Base-by-base conservation (phyloP, 129 eudicot species). In the Chrysanthemum lavandulifolium region DNA sequence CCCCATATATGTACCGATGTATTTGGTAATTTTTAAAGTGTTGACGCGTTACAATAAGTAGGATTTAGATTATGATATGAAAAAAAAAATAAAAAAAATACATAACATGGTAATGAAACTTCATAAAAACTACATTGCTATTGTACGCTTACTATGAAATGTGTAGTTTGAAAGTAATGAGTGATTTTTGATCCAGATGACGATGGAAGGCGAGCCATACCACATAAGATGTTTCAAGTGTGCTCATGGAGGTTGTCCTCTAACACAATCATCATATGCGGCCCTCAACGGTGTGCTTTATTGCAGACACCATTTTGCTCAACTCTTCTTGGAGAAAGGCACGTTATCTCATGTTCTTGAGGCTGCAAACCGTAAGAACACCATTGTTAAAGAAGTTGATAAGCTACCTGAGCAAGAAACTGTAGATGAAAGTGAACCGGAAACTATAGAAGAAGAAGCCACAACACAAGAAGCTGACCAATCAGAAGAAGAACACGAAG, bases 311-410 rank as follows among this genome's bases (percentile, higher is more conserved):
- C 98, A 92, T 56, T 92, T 92, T 75, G 84, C 86, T 65, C 98
- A 92, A 77, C 92, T 92, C 49, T 89, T 89, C 79, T 67, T 92
- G 95, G 98, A 87, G 87, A 92, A 92, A 40, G 98, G 96, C n/a
- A 87, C 71, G 14, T 85, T 87, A 66, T 70, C 72, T 54, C 98
- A 92, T 52, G 87, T 92, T 58, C 85, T 86, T 36, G 63, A 83
- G 70, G 88, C 91, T 13, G 95, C 88, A 50, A 76, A 84, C 53
- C 67, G 73, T 12, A 81, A 76, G 19, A 84, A 67, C 29, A 79
- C 68, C 6, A 82, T 33, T 3, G 47, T 40, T 40, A 75, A 19
- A 10, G 82, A 40, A 6, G 47, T 40, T 40, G 77, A 61, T 33
- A 71, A 54, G 19, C 73, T 29, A 7, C 70, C 40, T 3, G 78